Evolutionary conservation across 331 rosid species (phyloP).

Genomic region (Malus hybrid): DNA sequence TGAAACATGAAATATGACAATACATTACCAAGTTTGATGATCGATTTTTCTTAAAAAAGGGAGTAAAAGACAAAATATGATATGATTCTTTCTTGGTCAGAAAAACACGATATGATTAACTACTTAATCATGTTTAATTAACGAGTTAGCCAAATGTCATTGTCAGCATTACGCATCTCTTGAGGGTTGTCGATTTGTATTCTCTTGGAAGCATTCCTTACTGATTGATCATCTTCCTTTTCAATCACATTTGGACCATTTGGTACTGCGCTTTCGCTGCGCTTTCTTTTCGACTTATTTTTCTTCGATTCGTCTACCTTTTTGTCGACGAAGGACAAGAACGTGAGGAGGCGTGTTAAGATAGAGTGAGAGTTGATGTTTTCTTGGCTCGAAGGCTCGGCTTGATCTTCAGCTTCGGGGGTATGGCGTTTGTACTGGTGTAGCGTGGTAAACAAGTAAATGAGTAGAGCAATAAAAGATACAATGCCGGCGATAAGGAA

Average conservation of each 20-base stretch:
- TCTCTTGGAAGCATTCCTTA: constrained; percentile 21
- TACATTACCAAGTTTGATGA: no score
- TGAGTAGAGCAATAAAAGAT: constrained; percentile 33
- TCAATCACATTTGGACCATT: constrained; percentile 2
- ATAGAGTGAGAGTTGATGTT: not conserved
- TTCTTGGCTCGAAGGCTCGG: constrained; percentile 2
- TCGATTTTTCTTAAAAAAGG: no score
- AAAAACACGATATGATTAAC: no score
- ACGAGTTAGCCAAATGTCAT: not conserved
- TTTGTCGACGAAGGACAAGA: constrained; percentile 39
- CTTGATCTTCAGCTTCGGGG: constrained; percentile 11
- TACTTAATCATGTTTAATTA: not conserved
- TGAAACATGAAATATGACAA: no score
- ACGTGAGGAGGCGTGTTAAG: constrained; percentile 27
- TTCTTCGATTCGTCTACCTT: constrained; percentile 28
- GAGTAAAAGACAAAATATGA: no score
- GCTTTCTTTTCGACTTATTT: constrained; percentile 35
- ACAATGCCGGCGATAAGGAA: constrained; percentile 40
- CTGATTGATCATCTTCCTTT: not conserved
- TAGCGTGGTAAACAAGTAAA: constrained; percentile 21
- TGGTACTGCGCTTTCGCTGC: constrained; percentile 4
- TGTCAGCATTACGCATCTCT: not conserved
- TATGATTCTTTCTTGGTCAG: no score
- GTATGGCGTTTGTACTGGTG: constrained; percentile 31
- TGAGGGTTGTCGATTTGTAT: constrained; percentile 5